A percentile compares a stretch with the other conserved stretches of the same genome.
Evolutionary conservation across 2,329 filamentous ascomycete species (phyloP).

Genomic region (Fusarium paranaense): DNA sequence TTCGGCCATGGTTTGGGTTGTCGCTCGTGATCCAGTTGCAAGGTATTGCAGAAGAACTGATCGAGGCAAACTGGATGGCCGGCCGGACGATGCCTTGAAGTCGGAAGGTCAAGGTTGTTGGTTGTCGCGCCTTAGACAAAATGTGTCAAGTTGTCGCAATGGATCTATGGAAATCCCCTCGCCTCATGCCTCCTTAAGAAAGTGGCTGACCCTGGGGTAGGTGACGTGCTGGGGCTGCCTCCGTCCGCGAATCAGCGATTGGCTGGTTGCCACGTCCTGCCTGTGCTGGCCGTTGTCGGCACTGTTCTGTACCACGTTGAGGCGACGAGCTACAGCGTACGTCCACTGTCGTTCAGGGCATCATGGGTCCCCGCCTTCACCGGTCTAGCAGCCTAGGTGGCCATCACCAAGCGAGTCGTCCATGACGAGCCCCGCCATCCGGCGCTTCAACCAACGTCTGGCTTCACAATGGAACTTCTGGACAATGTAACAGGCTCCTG

Average conservation of each 20-base stretch:
- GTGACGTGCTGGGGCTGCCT: slow-evolving; percentile 28
- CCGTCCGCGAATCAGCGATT: slow-evolving; percentile 32
- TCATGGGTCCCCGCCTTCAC: slow-evolving; percentile 8
- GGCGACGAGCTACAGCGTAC: not conserved
- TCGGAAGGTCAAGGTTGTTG: slow-evolving; percentile 26
- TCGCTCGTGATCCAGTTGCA: slow-evolving; percentile 14
- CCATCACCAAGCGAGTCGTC: not conserved
- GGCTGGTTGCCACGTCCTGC: slow-evolving; percentile 20
- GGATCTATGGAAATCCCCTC: slow-evolving; percentile 32
- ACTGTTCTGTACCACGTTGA: slow-evolving; percentile 24
- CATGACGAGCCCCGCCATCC: slow-evolving; percentile 12
- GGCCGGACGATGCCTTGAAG: slow-evolving; percentile 18
- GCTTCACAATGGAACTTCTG: slow-evolving; percentile 10
- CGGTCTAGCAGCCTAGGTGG: not conserved
- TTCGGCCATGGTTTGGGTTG: slow-evolving; percentile 42
- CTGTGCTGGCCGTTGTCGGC: slow-evolving; percentile 30
- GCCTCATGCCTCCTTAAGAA: slow-evolving; percentile 10
- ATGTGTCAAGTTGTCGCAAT: slow-evolving; percentile 21
- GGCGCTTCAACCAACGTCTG: slow-evolving; percentile 13
- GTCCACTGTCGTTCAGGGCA: slow-evolving; percentile 20
- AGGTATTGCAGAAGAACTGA: not conserved
- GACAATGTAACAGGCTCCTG: not conserved
- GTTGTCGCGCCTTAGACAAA: slow-evolving; percentile 19
- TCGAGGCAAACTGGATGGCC: slow-evolving; percentile 4
- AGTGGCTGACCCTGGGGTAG: not conserved